Base-by-base conservation (phyloP, 2,329 filamentous ascomycete genomes). In the Calonectria henricotiae region DNA sequence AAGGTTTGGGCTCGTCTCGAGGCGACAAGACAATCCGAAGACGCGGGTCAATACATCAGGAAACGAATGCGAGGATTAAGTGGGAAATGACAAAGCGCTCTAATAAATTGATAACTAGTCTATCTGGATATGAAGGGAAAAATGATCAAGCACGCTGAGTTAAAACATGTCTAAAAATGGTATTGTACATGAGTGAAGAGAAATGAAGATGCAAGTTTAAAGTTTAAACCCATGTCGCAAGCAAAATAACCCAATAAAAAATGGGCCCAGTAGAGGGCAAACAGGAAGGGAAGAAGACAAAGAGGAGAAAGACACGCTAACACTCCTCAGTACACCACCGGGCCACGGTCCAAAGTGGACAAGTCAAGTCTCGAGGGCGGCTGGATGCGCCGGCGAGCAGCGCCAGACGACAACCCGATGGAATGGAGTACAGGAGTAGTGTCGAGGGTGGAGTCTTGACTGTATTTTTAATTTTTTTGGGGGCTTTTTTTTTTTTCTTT, bases 131-230 rank as follows among this genome's bases (percentile, higher is more conserved):
- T 73, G 46, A 55, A 55, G 51, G 35, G 43, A 43, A 5, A 43
- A 32, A 61, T 60, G 32, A 54, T 30, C 47, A 61, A 43, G 47
- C 64, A 68, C 73, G 72, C 72, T 75, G 15, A 27, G 47, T 74
- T 72, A 72, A 75, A 76, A 76, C 74, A 71, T 61, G 51, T 55
- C 51, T 55, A 55, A 55, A 55, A 55, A 55, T 55, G 51, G 51
- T 60, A 60, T 41, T 60, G 55, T 60, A 60, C 55, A 60, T 41
- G 55, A 60, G 55, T n/a, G 55, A 60, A 60, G 55, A 61, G 47
- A 54, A 64, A 54, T 25, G 47, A 66, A 39, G 43, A 66, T 60
- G 61, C 51, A 55, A 47, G 55, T 37, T 32, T 37, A 54, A 39
- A 60, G n/a, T 23, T 47, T 47, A 55, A 8, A 39, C 63, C 63